These are phyloP conservation scores for Pleurotus djamor DNA, from an alignment of 768 basidiomycete species.

Conservation along the genomic window DNA sequence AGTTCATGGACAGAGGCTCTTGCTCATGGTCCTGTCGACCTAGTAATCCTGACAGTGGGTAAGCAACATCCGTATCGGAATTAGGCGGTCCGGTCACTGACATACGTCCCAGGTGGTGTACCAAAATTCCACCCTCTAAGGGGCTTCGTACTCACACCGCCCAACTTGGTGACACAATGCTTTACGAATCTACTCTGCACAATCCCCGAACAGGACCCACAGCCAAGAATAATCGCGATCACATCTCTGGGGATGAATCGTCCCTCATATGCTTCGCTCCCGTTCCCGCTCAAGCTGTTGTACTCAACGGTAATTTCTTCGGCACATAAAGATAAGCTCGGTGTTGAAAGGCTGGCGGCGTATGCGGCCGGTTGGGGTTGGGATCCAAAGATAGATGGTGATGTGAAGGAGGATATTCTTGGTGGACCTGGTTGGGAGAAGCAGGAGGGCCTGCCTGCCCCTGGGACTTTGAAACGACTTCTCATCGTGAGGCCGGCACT, in stretches of 20 bases:
- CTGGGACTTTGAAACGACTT: slow-evolving; percentile 31
- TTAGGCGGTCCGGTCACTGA: slow-evolving; percentile 1
- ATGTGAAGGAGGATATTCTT: slow-evolving; percentile 25
- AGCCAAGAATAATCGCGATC: slow-evolving; percentile 38
- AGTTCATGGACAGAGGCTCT: slow-evolving; percentile 35
- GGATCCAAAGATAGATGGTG: slow-evolving; percentile 18
- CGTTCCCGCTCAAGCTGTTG: slow-evolving; percentile 30
- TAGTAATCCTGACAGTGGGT: slow-evolving; percentile 48
- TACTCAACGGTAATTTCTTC: slow-evolving; percentile 28
- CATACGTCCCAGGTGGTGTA: slow-evolving; percentile 22
- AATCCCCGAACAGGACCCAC: slow-evolving; percentile 24
- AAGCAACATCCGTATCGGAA: slow-evolving; percentile 9
- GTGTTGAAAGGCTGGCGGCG: slow-evolving; percentile 34
- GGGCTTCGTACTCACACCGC: slow-evolving; percentile 33
- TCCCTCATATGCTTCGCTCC: slow-evolving; percentile 28
- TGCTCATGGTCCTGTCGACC: slow-evolving; percentile 32
- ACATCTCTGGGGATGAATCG: slow-evolving; percentile 37
- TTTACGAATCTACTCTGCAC: slow-evolving; percentile 40
- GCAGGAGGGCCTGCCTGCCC: slow-evolving; percentile 22
- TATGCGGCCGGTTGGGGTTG: slow-evolving; percentile 34
- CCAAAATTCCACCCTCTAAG: slow-evolving; percentile 29
- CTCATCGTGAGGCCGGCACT: slow-evolving; percentile 43
- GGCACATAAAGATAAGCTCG: slow-evolving; percentile 48
- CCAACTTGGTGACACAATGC: slow-evolving; percentile 39
- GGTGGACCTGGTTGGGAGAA: slow-evolving; percentile 26